These are phyloP conservation scores for Rhodocollybia butyracea DNA, from an alignment of 768 basidiomycete species.

Conservation along the genomic window DNA sequence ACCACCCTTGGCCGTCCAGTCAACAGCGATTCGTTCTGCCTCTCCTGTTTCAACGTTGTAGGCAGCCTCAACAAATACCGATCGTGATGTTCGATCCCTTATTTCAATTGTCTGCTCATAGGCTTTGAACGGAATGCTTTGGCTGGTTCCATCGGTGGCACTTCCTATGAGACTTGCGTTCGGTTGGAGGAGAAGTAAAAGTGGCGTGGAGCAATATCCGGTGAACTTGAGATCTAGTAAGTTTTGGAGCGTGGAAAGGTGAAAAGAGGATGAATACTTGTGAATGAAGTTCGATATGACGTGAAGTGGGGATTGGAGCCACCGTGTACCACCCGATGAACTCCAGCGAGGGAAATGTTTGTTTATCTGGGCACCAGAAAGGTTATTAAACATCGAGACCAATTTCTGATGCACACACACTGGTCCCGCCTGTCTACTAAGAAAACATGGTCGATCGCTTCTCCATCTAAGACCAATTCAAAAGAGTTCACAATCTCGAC, in stretches of 20 bases:
- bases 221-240: conserved; percentile 57
- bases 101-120: conserved; percentile 91
- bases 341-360: conserved; percentile 96
- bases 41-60: conserved; percentile 96
- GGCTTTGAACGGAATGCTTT: conserved; percentile 86
- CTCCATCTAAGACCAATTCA: conserved; percentile 71
- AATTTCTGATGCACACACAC: conserved; percentile 40
- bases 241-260: neutral
- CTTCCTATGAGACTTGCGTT: conserved; percentile 40
- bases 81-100: conserved; percentile 69
- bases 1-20: conserved; percentile 88
- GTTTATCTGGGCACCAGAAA: conserved; percentile 70
- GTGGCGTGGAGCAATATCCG: conserved; percentile 80
- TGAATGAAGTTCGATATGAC: conserved; percentile 81
- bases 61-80: conserved; percentile 79
- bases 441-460: conserved; percentile 77
- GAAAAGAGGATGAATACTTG: conserved; percentile 48
- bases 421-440: conserved; percentile 82
- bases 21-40: conserved; percentile 97
- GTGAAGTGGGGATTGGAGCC: conserved; percentile 65
- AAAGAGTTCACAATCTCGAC: conserved; percentile 98
- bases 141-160: conserved; percentile 55
- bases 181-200: conserved; percentile 77
- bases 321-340: conserved; percentile 98
- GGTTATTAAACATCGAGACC: neutral